phyloP scores from a whole-genome alignment of 768 basidiomycete species.

The Pulveroboletus sp. region DNA sequence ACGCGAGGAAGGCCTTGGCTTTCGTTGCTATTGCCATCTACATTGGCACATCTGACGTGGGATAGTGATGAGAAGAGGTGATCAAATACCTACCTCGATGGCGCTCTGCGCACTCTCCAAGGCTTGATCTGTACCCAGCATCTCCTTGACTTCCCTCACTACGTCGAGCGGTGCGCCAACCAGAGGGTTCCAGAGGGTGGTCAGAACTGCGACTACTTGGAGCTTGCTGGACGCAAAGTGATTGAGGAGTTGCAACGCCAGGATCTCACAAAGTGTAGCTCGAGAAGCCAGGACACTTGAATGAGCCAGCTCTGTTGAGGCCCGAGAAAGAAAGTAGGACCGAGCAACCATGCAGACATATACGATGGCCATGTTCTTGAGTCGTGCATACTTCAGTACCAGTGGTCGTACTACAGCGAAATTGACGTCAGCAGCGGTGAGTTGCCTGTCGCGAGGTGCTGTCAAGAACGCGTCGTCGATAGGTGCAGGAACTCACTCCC shows the following conservation, averaged over 20 bases:
- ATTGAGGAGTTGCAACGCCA: constrained; percentile 82
- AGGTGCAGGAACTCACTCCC: constrained; percentile 56
- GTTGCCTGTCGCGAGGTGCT: constrained; percentile 45
- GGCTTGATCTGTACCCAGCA: constrained; percentile 48
- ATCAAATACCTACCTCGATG: constrained; percentile 60
- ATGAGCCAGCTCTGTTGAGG: constrained; percentile 70
- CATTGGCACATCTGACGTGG: background rate
- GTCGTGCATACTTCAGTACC: constrained; percentile 71
- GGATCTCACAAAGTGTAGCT: constrained; percentile 80
- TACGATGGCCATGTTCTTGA: constrained; percentile 69
- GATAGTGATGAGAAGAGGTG: background rate
- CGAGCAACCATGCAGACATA: constrained; percentile 76
- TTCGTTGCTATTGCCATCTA: constrained; percentile 87
- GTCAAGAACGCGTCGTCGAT: background rate
- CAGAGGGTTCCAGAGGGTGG: constrained; percentile 80
- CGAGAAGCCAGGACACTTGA: constrained; percentile 65
- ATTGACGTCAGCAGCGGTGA: constrained; percentile 80
- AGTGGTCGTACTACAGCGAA: constrained; percentile 75
- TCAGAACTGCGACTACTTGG: constrained; percentile 72
- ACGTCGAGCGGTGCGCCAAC: constrained; percentile 67
- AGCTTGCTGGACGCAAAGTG: constrained; percentile 70
- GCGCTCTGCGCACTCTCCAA: constrained; percentile 73
- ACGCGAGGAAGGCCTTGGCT: constrained; percentile 78
- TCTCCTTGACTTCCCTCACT: constrained; percentile 59
- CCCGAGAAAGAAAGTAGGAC: constrained; percentile 69